Conservation (phyloP, 2,329 filamentous ascomycete genomes). For the Alternaria atra region DNA sequence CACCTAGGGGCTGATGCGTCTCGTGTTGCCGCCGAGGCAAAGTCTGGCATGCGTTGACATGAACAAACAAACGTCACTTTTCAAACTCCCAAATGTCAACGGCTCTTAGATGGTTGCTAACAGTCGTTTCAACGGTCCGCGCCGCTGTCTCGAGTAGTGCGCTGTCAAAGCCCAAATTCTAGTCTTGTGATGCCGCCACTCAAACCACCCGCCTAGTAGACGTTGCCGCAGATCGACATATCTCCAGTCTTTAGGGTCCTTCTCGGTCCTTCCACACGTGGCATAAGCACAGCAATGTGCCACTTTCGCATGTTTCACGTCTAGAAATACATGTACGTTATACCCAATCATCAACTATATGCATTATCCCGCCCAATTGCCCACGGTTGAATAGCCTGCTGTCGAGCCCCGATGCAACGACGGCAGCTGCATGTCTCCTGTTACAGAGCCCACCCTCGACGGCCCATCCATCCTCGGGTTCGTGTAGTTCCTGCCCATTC, state of each 20-base stretch:
- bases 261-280: slow-evolving; percentile 13
- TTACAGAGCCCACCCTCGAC: slow-evolving; percentile 19
- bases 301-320: background rate
- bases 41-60: background rate
- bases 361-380: slow-evolving; percentile 3
- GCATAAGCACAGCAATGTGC: slow-evolving; percentile 2
- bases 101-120: slow-evolving; percentile 14
- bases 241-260: background rate
- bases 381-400: slow-evolving; percentile 9
- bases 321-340: background rate
- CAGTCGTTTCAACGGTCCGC: slow-evolving; percentile 22
- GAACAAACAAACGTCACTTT: background rate
- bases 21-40: background rate
- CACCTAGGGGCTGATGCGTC: background rate
- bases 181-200: background rate
- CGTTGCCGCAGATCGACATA: slow-evolving; percentile 1
- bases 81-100: background rate
- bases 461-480: slow-evolving; percentile 19
- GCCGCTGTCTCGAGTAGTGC: slow-evolving; percentile 20
- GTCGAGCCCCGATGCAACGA: slow-evolving; percentile 20
- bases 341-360: background rate
- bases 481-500: slow-evolving; percentile 39
- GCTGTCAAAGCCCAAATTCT: background rate
- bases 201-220: background rate
- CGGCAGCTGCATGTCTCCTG: slow-evolving; percentile 15